Base-by-base conservation (phyloP, 2,329 filamentous ascomycete species). In the Coccinonectria pachysandricola region DNA sequence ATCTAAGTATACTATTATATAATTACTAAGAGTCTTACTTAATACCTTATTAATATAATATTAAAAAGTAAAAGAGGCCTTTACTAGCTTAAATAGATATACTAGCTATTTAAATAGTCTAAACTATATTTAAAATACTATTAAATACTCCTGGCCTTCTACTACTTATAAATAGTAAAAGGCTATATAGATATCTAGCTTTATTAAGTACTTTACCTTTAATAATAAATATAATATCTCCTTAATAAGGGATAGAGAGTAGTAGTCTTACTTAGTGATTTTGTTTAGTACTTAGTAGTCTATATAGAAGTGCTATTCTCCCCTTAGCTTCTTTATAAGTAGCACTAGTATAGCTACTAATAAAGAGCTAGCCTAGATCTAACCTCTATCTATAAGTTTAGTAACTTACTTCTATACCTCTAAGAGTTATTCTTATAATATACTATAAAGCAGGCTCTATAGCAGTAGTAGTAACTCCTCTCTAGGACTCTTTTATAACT, bases 1-100 rank as follows among this genome's bases (percentile, higher is more conserved):
- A 23, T 7, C 22, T 23, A 14, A 8, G 17, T 19, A 19, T 19
- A 19, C 10, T 19, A 19, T 7, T 19, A 19, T 19, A 19, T 19
- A 19, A 7, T 7, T 19, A 19, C 17, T 19, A 7, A 19, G 17
- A 19, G 10, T 19, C 7, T 12, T n/a, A n/a, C n/a, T n/a, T 24
- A 24, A 24, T 7, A 15, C 12, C 12, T 19, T 26, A 19, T 19
- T 26, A 26, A 26, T 19, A 19, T 19, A 19, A 8, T 19, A 26
- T 11, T 26, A 7, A 12, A 13, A 23, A 20, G 5, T 20, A 10
- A n/a, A n/a, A n/a, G n/a, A n/a, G n/a, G n/a, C n/a, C n/a, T n/a
- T n/a, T n/a, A n/a, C n/a, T n/a, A n/a, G n/a, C n/a, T 10, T 19
- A 19, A 19, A 19, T 7, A 19, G 17, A 7, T 7, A 7, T 19